Percentiles rank a stretch among this genome's conserved stretches.
phyloP scores from a whole-genome alignment of 2,329 filamentous ascomycete genomes.

The Fusarium graminum region DNA sequence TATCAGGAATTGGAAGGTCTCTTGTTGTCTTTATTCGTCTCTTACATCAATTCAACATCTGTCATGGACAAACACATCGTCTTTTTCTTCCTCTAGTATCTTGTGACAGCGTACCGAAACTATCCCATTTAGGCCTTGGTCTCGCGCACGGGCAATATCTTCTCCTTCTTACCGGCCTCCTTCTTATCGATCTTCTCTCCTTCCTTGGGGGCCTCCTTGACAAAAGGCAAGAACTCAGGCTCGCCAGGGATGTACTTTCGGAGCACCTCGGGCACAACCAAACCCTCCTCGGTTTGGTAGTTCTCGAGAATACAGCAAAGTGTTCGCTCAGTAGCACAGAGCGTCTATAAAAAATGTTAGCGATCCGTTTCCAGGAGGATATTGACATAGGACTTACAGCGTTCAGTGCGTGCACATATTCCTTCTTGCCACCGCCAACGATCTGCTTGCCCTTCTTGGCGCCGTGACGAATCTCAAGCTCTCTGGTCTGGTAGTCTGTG shows the following conservation, averaged over 20 bases:
- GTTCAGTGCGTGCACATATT: constrained; percentile 94
- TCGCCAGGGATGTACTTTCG: constrained; percentile 91
- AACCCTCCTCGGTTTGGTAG: constrained; percentile 90
- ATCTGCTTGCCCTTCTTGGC: constrained; percentile 70
- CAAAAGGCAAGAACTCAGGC: constrained; percentile 89
- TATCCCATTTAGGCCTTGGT: constrained; percentile 43
- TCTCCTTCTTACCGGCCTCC: constrained; percentile 46
- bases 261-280: constrained; percentile 84
- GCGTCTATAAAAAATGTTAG: constrained; percentile 60
- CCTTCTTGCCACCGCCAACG: constrained; percentile 83
- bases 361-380: not conserved
- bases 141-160: constrained; percentile 48
- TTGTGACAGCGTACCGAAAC: constrained; percentile 10
- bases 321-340: constrained; percentile 91
- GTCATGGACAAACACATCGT: constrained; percentile 23
- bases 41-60: constrained; percentile 28
- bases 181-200: constrained; percentile 50
- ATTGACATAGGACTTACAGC: constrained; percentile 57
- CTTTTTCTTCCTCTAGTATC: constrained; percentile 40
- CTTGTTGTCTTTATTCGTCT: constrained; percentile 20
- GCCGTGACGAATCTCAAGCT: constrained; percentile 92
- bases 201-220: constrained; percentile 86
- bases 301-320: constrained; percentile 97
- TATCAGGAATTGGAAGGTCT: not conserved
- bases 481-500: constrained; percentile 95